Base-by-base conservation (phyloP, 1,139 yeast species). In the Kazachstania sp. region DNA sequence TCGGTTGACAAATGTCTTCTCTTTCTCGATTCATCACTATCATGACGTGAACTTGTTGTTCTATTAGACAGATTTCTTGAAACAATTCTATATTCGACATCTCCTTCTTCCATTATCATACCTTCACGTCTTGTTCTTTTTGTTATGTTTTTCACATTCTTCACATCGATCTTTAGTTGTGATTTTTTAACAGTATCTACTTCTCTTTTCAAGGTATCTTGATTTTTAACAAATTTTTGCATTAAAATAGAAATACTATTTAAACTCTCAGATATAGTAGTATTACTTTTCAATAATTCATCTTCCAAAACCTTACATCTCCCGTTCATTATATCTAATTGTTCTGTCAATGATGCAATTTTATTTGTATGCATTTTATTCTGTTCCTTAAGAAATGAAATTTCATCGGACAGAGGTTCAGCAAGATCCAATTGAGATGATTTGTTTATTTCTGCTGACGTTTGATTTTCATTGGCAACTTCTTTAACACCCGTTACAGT, bases 111-210 rank as follows among this genome's bases (percentile, higher is more conserved):
- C n/a, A n/a, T 23, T 4, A 19, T 8, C n/a, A 31, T 4, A 15
- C 30, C 26, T 18, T 43, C 32, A 16, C 36, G 20, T 28, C 31
- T 38, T 18, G 19, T 19, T 19, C 32, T 32, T 29, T 42, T 45
- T 39, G 40, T 31, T 15, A 43, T 6, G 16, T 40, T 35, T 13
- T 39, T 37, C 18, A 49, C 43, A 28, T 37, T 41, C 15, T 36
- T 32, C 3, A 49, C 28, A 30, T 49, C 51, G 4, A 49, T 34
- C 18, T 43, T 46, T 4, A 47, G 18, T 30, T 44, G 47, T 6
- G 45, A 34, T 13, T 34, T 39, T 16, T 26, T 41, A 13, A 49
- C 9, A 13, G 34, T 26, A 11, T 39, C 37, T 4, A 49, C 4
- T 23, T 49, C 49, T 23, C 20, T 30, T 16, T 45, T 41, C 18